These are phyloP conservation scores for Candida schatavii DNA, from an alignment of 805 yeast species.

Conservation along the genomic window DNA sequence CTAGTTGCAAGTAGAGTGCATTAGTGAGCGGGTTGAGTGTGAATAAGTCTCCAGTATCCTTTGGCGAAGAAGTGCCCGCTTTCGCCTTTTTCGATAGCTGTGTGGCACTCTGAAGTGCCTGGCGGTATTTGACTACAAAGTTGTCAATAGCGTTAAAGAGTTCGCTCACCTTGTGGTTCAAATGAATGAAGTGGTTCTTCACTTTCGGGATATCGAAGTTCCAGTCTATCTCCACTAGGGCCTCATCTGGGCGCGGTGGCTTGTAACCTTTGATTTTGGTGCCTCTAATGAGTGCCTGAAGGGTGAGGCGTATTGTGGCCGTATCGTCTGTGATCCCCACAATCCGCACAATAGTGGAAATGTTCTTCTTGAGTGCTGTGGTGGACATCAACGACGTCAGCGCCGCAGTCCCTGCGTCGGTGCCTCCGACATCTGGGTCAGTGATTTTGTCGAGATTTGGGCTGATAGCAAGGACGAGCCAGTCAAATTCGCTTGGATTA, in stretches of 20 bases:
- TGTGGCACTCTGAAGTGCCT: constrained; percentile 21
- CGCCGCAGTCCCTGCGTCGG: constrained; percentile 4
- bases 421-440: constrained; percentile 12
- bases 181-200: constrained; percentile 14
- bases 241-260: constrained; percentile 20
- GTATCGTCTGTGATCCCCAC: constrained; percentile 45
- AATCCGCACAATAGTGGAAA: constrained; percentile 45
- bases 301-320: constrained; percentile 42
- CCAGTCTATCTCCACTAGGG: constrained; percentile 26
- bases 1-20: constrained; percentile 54
- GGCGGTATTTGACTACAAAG: constrained; percentile 37
- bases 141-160: constrained; percentile 37
- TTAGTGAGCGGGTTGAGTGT: constrained; percentile 60
- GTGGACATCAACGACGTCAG: not conserved
- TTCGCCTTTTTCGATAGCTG: constrained; percentile 10
- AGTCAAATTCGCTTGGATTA: constrained; percentile 24
- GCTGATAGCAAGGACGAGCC: constrained; percentile 34
- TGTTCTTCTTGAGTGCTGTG: constrained; percentile 10
- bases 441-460: constrained; percentile 33
- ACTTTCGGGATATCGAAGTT: constrained; percentile 15
- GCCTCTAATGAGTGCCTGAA: constrained; percentile 52
- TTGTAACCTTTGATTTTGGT: constrained; percentile 8
- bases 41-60: constrained; percentile 30
- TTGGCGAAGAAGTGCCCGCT: constrained; percentile 9
- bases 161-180: constrained; percentile 16